These are phyloP conservation scores for Fonsecaea erecta DNA, from an alignment of 2,329 filamentous ascomycete species.

Conservation along the genomic window DNA sequence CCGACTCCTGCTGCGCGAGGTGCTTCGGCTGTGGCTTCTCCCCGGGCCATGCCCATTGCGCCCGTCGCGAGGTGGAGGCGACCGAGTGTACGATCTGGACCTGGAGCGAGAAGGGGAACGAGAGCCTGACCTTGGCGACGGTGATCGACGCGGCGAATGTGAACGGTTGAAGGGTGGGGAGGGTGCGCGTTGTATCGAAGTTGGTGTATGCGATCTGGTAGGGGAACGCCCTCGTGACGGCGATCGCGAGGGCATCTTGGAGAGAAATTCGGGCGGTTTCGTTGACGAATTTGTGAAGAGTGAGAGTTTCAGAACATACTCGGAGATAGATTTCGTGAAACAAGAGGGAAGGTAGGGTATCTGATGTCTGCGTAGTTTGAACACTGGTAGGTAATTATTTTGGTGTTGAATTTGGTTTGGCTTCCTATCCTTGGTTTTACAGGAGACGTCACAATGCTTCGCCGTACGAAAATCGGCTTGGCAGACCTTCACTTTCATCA, in stretches of 20 bases:
- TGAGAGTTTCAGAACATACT: not conserved
- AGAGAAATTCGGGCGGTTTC: not conserved
- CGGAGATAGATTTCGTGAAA: not conserved
- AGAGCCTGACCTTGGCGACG: conserved; percentile 38
- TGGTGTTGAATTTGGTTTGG: not conserved
- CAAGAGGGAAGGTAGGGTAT: not conserved
- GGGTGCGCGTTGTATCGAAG: conserved; percentile 28
- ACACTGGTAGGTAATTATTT: not conserved
- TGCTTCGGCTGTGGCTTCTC: conserved; percentile 36
- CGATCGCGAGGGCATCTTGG: conserved; percentile 34
- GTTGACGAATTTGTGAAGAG: not conserved
- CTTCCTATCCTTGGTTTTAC: not conserved
- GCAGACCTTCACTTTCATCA: not conserved
- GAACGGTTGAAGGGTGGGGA: conserved; percentile 36
- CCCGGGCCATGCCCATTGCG: conserved; percentile 38
- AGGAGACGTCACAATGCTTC: not conserved
- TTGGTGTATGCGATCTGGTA: conserved; percentile 35
- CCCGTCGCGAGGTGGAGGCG: conserved; percentile 34
- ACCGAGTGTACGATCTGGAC: conserved; percentile 40
- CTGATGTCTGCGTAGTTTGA: not conserved
- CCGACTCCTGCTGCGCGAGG: conserved; percentile 44
- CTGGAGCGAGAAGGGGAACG: conserved; percentile 40
- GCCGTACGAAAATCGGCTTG: not conserved
- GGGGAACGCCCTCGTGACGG: conserved; percentile 37
- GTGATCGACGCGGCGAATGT: conserved; percentile 41